Evolutionary conservation across 2,329 filamentous ascomycete species (phyloP).

Genomic region (Fusarium newnesense): DNA sequence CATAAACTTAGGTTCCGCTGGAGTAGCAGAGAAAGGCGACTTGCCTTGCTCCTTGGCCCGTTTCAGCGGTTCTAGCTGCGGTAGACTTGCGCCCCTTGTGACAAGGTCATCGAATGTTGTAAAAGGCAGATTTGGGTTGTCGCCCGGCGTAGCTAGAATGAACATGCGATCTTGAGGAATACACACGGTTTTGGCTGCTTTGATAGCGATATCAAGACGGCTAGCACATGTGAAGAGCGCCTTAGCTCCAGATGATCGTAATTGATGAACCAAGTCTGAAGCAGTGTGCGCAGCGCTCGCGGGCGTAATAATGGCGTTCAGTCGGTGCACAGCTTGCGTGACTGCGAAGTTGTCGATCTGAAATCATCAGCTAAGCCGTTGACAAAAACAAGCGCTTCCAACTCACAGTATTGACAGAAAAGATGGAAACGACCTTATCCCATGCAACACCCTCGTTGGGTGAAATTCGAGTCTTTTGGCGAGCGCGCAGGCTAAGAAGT

Average conservation of each 20-base stretch:
- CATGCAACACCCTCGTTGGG: constrained; percentile 78
- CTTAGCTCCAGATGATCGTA: not conserved
- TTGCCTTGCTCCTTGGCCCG: not conserved
- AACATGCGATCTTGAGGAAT: not conserved
- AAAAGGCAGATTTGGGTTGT: not conserved
- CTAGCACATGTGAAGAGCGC: not conserved
- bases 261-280: not conserved
- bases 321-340: not conserved
- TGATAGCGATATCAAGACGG: not conserved
- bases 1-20: fast-evolving
- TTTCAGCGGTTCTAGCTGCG: fast-evolving
- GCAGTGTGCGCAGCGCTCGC: not conserved
- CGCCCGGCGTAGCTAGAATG: not conserved
- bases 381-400: too few relatives aligned
- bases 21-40: not conserved
- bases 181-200: not conserved
- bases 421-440: constrained; percentile 82
- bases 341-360: not conserved
- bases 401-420: constrained; percentile 81
- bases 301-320: not conserved
- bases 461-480: constrained; percentile 75
- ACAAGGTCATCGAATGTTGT: not conserved
- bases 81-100: not conserved
- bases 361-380: too few relatives aligned
- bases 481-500: constrained; percentile 74